phyloP scores from a whole-genome alignment of 768 basidiomycete genomes.

The Albatrellus ellisii region DNA sequence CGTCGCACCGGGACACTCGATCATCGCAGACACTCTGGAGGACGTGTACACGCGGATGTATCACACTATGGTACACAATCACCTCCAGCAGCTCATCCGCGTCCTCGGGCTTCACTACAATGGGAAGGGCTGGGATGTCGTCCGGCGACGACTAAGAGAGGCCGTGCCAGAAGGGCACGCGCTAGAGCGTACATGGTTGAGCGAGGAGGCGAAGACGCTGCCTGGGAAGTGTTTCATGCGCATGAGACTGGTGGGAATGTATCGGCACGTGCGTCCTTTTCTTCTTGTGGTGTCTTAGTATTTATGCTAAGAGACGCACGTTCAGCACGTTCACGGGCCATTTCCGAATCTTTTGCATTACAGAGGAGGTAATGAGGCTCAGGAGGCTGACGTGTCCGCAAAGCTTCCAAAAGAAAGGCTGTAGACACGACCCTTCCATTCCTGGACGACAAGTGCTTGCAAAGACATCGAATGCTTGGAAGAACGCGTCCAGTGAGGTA shows the following conservation, averaged over 20 bases:
- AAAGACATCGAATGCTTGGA: too few relatives aligned
- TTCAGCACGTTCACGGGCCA: constrained; percentile 38
- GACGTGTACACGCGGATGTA: constrained; percentile 47
- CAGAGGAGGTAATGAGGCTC: constrained; percentile 19
- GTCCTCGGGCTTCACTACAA: constrained; percentile 44
- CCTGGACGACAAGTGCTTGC: too few relatives aligned
- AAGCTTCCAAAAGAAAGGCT: too few relatives aligned
- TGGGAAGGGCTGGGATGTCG: constrained; percentile 38
- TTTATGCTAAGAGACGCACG: constrained; percentile 2
- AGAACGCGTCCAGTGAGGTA: too few relatives aligned
- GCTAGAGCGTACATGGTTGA: constrained; percentile 37
- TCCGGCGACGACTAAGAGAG: constrained; percentile 29
- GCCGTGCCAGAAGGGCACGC: constrained; percentile 34
- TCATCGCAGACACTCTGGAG: constrained; percentile 35
- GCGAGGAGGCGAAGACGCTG: constrained; percentile 31
- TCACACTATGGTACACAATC: constrained; percentile 45
- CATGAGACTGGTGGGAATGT: constrained; percentile 44
- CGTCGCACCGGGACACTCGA: constrained; percentile 25
- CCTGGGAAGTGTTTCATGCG: constrained; percentile 45
- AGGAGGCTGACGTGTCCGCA: too few relatives aligned
- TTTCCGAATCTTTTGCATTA: constrained; percentile 45
- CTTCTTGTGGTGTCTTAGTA: background rate
- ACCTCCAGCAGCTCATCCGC: constrained; percentile 45
- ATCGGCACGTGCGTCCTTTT: constrained; percentile 33
- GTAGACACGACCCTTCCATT: too few relatives aligned